Base-by-base conservation (phyloP, 345 rosid genomes). In the Salix koriyanagi region DNA sequence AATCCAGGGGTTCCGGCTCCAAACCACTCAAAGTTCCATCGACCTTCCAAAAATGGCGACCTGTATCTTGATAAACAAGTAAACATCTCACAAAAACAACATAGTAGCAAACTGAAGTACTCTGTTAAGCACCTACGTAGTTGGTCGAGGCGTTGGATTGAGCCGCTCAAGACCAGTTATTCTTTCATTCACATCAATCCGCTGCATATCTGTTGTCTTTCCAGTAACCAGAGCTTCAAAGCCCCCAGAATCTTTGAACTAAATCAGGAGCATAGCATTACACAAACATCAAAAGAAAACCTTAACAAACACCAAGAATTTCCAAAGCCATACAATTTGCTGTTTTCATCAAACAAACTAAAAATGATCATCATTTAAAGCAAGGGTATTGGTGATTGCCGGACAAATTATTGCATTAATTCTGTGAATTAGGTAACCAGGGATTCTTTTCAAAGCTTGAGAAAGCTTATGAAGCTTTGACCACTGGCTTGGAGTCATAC, bases 21-120 rank as follows among this genome's bases (percentile, higher is more conserved):
- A 84, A 96, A 91, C 98, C 99, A 96, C 84, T 93, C 96, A 28
- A 96, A 91, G 74, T 86, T 91, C 99, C 99, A 96, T 32, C 85
- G 86, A 23, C 98, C 98, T 85, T 96, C 93, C 64, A 96, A 83
- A 84, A 74, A 91, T n/a, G 98, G 98, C 48, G 98, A 93, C 93
- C 99, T 95, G 83, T 82, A 86, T 88, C 90, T 87, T 86, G 83
- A 81, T 56, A 82, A 86, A 83, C 87, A 84, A 80, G 74, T 83
- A 79, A 86, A 83, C 72, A 54, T n/a, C 79, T 41, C 14, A 41
- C 75, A 54, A 73, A 79, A 19, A 54, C 11, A 15, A 69, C 13
- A 37, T 5, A 66, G 12, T 75, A 21, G 48, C 52, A 77, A 32
- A 41, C 19, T 28, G 46, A 69, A 72, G 16, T 46, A 37, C 26